Conservation (phyloP, 768 basidiomycete species). For the Phlegmacium glaucopus region DNA sequence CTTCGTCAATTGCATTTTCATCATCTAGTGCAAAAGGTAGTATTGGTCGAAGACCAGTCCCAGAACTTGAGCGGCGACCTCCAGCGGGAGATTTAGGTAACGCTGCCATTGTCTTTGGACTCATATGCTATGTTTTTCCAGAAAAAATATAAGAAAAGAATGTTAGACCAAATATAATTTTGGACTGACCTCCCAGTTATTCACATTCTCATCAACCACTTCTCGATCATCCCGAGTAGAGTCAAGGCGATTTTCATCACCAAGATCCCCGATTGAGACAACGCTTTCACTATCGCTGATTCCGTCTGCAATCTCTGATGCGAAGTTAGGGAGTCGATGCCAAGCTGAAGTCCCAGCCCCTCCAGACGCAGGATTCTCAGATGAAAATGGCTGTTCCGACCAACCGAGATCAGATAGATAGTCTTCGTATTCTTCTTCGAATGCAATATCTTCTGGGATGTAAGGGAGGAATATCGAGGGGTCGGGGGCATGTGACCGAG, state of each 20-base stretch:
- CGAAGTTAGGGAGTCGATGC: conserved; percentile 77
- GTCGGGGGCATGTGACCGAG: conserved; percentile 82
- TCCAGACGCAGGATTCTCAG: conserved; percentile 19
- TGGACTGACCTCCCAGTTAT: conserved; percentile 88
- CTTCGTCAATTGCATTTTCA: conserved; percentile 68
- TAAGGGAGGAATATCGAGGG: conserved; percentile 85
- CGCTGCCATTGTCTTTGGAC: conserved; percentile 91
- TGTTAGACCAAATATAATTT: too few relatives aligned
- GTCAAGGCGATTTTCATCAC: conserved; percentile 71
- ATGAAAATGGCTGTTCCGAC: conserved; percentile 47
- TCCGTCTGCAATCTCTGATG: conserved; percentile 76
- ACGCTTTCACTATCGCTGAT: conserved; percentile 96
- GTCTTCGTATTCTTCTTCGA: conserved; percentile 96
- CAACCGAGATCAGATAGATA: conserved; percentile 86
- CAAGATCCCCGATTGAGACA: conserved; percentile 83
- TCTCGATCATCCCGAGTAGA: conserved; percentile 60
- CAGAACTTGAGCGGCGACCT: conserved; percentile 77
- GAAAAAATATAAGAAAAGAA: neutral
- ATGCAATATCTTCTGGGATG: conserved; percentile 90
- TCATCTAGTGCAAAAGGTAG: conserved; percentile 72
- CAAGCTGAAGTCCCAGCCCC: conserved; percentile 60
- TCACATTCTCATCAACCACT: conserved; percentile 74
- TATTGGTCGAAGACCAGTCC: conserved; percentile 81
- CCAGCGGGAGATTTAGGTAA: conserved; percentile 89
- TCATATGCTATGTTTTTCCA: conserved; percentile 87